Conservation (phyloP, 2,329 filamentous ascomycete genomes). For the Aspergillus piperis region DNA sequence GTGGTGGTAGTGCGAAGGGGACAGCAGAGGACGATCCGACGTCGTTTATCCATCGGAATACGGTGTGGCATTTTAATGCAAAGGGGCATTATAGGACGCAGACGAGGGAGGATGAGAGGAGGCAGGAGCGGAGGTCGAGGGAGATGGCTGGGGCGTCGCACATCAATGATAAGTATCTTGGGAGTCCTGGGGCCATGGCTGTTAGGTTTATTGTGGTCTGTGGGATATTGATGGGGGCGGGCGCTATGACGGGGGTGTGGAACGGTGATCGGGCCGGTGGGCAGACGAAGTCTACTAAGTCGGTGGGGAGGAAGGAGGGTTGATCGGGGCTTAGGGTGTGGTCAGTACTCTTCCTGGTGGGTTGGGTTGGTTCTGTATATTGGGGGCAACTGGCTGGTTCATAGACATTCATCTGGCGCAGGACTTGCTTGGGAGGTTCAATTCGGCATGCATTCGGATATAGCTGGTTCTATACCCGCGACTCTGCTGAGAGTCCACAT, state of each 20-base stretch:
- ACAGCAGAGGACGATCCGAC: conserved; percentile 34
- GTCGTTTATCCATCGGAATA: conserved; percentile 46
- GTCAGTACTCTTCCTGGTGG: background rate
- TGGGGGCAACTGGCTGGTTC: background rate
- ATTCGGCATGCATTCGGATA: conserved; percentile 1
- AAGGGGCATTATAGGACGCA: conserved; percentile 74
- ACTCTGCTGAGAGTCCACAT: background rate
- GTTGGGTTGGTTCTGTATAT: background rate
- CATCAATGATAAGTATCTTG: conserved; percentile 27
- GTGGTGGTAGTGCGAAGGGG: conserved; percentile 9
- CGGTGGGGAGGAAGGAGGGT: conserved; percentile 5
- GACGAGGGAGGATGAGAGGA: conserved; percentile 59
- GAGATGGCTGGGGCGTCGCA: conserved; percentile 36
- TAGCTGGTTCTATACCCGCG: background rate
- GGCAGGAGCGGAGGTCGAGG: conserved; percentile 45
- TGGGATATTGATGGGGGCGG: conserved; percentile 39
- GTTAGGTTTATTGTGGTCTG: conserved; percentile 42
- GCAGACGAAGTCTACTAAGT: background rate
- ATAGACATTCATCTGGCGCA: background rate
- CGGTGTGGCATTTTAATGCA: conserved; percentile 77
- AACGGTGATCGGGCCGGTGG: conserved; percentile 8
- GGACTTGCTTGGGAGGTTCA: background rate
- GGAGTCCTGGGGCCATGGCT: conserved; percentile 30
- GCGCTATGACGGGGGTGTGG: conserved; percentile 31
- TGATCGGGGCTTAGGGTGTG: background rate